Evolutionary conservation across 345 rosid genomes (phyloP), one percentile per base, ranked within the genome.

Genomic region (Citrus trifoliata): DNA sequence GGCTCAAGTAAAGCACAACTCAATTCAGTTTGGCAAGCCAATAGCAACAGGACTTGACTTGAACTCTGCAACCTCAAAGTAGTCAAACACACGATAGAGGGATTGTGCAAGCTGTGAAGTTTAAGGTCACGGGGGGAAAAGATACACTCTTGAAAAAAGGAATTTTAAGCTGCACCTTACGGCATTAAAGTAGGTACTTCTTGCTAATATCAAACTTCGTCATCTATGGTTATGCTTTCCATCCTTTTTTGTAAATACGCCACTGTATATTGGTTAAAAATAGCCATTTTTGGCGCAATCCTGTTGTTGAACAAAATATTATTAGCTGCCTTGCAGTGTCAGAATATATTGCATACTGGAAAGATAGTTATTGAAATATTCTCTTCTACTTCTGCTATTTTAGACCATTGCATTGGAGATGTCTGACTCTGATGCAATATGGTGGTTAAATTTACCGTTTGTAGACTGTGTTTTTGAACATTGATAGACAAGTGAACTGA

Each of bases 1-100:
- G 72, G 72, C 82, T 82, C 81, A 73, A 64, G 67, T 80, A 13
- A 86, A 84, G 73, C 55, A 73, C 62, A 86, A 58, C 53, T 72
- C 85, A 35, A 69, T 78, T 35, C 78, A 73, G 75, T 73, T 71
- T 21, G 77, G 81, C 56, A 79, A 79, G 77, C 65, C 84, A 40
- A 51, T 74, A 61, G 77, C 71, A 63, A 46, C 78, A 51, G 81
- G 80, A 61, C 73, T 79, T 51, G 79, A 77, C 75, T 75, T 79
- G 76, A 82, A 74, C 27, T 53, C 79, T 73, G 80, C 59, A 67
- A 73, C 58, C 71, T 69, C 73, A 46, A 80, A 80, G 25, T 83
- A 83, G 48, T 56, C 84, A 28, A 80, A 75, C 46, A 35, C 81
- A 58, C 63, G 68, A 40, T 56, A 77, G 60, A 59, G 76, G 56